Evolutionary conservation across 2,329 filamentous ascomycete species (phyloP).

Genomic region (Aspergillus ochraceus): DNA sequence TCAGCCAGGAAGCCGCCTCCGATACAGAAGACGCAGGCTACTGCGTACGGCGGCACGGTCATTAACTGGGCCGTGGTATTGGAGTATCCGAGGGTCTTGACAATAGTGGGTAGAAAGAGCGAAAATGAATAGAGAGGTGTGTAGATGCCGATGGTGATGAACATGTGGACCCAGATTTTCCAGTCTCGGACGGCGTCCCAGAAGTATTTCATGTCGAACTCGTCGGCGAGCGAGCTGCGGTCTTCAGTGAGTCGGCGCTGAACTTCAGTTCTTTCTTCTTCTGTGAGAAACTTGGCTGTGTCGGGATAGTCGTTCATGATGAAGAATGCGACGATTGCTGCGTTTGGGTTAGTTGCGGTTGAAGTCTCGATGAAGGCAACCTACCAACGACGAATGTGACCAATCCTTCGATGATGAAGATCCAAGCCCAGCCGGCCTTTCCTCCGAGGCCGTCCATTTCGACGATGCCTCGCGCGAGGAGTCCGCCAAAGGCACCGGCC

Average conservation of each 20-base stretch:
- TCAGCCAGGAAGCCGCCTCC: slow-evolving; percentile 9
- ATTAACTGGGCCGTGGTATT: slow-evolving; percentile 12
- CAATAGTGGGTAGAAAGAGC: slow-evolving; percentile 13
- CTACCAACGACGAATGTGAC: slow-evolving; percentile 9
- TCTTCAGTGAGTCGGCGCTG: slow-evolving; percentile 8
- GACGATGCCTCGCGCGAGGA: slow-evolving; percentile 11
- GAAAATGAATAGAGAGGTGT: slow-evolving; percentile 11
- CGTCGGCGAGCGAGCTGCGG: slow-evolving; percentile 9
- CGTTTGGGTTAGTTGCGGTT: neutral
- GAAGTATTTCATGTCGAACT: slow-evolving; percentile 9
- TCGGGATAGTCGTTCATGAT: slow-evolving; percentile 16
- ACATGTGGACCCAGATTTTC: neutral
- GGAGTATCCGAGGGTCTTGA: slow-evolving; percentile 10
- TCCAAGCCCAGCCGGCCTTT: slow-evolving; percentile 9
- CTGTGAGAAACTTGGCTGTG: slow-evolving; percentile 12
- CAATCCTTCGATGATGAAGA: slow-evolving; percentile 15
- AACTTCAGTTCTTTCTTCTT: slow-evolving; percentile 6
- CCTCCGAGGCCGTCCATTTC: slow-evolving; percentile 7
- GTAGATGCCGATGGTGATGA: neutral
- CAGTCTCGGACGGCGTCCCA: neutral
- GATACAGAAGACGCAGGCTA: slow-evolving; percentile 11
- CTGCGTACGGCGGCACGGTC: slow-evolving; percentile 9
- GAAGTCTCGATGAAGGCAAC: neutral
- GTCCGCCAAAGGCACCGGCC: slow-evolving; percentile 14
- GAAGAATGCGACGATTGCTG: slow-evolving; percentile 11